A percentile compares a stretch with the other conserved stretches of the same genome.
These are phyloP conservation scores for Daldinia vernicosa DNA, from an alignment of 495 filamentous ascomycete species.

Conservation along the genomic window DNA sequence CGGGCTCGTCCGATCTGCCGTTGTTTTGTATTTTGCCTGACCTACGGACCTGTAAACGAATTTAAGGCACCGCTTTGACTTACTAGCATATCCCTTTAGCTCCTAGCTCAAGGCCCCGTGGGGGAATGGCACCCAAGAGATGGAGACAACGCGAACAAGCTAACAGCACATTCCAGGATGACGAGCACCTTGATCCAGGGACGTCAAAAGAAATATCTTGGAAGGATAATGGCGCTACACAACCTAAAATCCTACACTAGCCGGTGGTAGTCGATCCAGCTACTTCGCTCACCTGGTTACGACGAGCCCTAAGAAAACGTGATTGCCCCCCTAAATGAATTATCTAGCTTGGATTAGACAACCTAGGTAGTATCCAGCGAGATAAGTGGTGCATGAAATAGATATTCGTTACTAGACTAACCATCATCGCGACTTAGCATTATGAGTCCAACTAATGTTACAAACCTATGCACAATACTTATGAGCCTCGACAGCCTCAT, in stretches of 20 bases:
- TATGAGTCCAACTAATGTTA: slow-evolving; percentile 13
- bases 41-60: slow-evolving; percentile 7
- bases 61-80: slow-evolving; percentile 30
- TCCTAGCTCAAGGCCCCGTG: slow-evolving; percentile 30
- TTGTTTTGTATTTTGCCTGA: neutral
- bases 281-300: slow-evolving; percentile 2
- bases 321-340: slow-evolving; percentile 20
- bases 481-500: slow-evolving; percentile 1
- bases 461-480: neutral
- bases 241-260: slow-evolving; percentile 16
- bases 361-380: neutral
- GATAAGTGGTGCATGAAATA: slow-evolving; percentile 27
- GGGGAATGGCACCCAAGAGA: slow-evolving; percentile 20
- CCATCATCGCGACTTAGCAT: slow-evolving; percentile 1
- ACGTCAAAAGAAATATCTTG: neutral
- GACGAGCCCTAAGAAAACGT: slow-evolving; percentile 19
- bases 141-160: slow-evolving; percentile 22
- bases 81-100: slow-evolving; percentile 28
- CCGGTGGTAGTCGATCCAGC: slow-evolving; percentile 16
- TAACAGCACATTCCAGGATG: slow-evolving; percentile 4
- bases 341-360: slow-evolving; percentile 16
- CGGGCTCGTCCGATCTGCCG: slow-evolving; percentile 1
- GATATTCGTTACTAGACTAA: neutral
- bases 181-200: slow-evolving; percentile 10
- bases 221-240: neutral